A percentile compares a stretch with the other conserved stretches of the same genome.
Evolutionary conservation across 2,329 filamentous ascomycete genomes (phyloP).

Genomic region (Xylariaceae sp.): DNA sequence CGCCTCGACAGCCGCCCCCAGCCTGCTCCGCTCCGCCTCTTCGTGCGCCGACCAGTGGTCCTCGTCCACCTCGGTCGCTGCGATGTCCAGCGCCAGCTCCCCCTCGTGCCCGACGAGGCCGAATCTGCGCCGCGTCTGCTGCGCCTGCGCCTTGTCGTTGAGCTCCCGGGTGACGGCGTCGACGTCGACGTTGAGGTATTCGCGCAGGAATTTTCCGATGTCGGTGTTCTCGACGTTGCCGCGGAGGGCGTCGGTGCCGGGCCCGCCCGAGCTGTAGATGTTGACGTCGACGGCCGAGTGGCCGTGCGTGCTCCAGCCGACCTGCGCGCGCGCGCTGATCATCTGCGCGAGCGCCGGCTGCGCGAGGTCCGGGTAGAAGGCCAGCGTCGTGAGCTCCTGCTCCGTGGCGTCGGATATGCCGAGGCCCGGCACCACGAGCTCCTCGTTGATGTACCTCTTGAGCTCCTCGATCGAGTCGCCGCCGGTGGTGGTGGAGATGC

Average conservation of each 20-base stretch:
- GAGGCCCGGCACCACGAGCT: slow-evolving; percentile 61
- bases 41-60: slow-evolving; percentile 23
- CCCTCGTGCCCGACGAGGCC: not conserved
- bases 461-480: slow-evolving; percentile 30
- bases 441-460: slow-evolving; percentile 57
- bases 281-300: slow-evolving; percentile 95
- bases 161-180: slow-evolving; percentile 71
- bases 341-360: slow-evolving; percentile 67
- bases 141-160: slow-evolving; percentile 42
- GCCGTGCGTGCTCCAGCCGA: slow-evolving; percentile 92
- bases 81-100: not conserved
- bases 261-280: slow-evolving; percentile 74
- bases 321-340: slow-evolving; percentile 76
- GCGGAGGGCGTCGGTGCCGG: slow-evolving; percentile 54
- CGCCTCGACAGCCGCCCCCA: not conserved
- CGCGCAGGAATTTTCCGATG: slow-evolving; percentile 70
- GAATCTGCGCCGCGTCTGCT: not conserved
- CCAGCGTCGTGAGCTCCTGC: slow-evolving; percentile 61
- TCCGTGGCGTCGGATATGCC: slow-evolving; percentile 69
- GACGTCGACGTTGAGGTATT: slow-evolving; percentile 75
- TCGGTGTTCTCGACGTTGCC: slow-evolving; percentile 97
- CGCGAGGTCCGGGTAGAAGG: slow-evolving; percentile 48
- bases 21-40: slow-evolving; percentile 9
- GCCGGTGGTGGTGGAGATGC: slow-evolving; percentile 14
- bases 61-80: not conserved